Evolutionary conservation across 495 filamentous ascomycete genomes (phyloP).

Genomic region (Penicillium paxilli): DNA sequence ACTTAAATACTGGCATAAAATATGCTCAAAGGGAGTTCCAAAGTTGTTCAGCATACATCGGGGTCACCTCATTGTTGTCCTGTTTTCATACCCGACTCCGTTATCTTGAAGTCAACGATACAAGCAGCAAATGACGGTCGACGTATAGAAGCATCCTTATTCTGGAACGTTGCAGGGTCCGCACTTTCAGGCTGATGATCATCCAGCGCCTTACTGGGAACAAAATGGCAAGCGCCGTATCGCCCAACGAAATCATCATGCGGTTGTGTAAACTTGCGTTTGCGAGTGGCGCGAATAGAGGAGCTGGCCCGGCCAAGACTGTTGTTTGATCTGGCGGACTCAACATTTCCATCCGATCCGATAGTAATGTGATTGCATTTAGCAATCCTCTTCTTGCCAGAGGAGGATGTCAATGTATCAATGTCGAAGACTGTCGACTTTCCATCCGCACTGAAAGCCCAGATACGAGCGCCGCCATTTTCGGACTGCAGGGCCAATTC

Average conservation of each 20-base stretch:
- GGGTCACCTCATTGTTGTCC: slow-evolving; percentile 20
- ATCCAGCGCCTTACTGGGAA: slow-evolving; percentile 5
- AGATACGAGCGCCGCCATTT: slow-evolving; percentile 37
- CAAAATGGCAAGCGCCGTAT: slow-evolving; percentile 21
- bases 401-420: slow-evolving; percentile 29
- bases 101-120: slow-evolving; percentile 43
- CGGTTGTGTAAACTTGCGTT: slow-evolving; percentile 29
- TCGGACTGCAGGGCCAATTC: slow-evolving; percentile 39
- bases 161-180: neutral
- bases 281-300: slow-evolving; percentile 18
- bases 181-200: slow-evolving; percentile 8
- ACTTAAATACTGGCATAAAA: too few relatives aligned
- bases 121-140: slow-evolving; percentile 41
- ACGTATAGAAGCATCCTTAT: slow-evolving; percentile 11
- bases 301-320: slow-evolving; percentile 6
- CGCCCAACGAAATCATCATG: slow-evolving; percentile 27
- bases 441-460: slow-evolving; percentile 39
- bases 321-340: slow-evolving; percentile 16
- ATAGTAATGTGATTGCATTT: slow-evolving; percentile 25
- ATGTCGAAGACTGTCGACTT: slow-evolving; percentile 36
- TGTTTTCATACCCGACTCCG: slow-evolving; percentile 27
- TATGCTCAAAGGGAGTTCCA: too few relatives aligned
- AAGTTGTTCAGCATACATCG: neutral
- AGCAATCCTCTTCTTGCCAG: slow-evolving; percentile 14
- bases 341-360: slow-evolving; percentile 29